Conservation (phyloP, 441 rosid species). For the Pelargonium myrrhifolium region DNA sequence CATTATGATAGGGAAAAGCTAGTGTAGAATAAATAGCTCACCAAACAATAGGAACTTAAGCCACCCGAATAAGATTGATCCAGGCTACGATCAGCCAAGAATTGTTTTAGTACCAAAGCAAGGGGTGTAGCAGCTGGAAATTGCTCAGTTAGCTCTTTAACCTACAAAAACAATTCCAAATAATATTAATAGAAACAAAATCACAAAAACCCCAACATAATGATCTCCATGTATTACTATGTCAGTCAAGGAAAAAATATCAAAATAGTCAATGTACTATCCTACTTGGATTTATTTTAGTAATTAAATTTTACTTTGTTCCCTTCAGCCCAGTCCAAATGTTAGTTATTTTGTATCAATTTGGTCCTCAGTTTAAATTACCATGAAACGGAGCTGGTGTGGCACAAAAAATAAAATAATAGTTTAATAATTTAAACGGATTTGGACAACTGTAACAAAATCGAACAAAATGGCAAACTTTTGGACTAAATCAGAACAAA, state of each 20-base stretch:
- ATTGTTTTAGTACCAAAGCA: constrained; percentile 94
- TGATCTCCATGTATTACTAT: neutral
- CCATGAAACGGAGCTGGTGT: too few relatives aligned
- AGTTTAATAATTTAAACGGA: neutral
- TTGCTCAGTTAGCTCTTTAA: constrained; percentile 79
- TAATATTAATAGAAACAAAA: constrained; percentile 5
- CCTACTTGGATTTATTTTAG: too few relatives aligned
- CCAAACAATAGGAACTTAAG: constrained; percentile 97
- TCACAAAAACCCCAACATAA: constrained; percentile 12
- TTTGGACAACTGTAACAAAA: too few relatives aligned
- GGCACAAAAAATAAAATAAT: constrained; percentile 9
- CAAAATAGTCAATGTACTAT: too few relatives aligned
- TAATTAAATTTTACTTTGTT: too few relatives aligned
- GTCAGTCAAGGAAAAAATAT: too few relatives aligned
- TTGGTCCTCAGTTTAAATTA: too few relatives aligned
- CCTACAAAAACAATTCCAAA: constrained; percentile 42
- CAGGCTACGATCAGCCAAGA: constrained; percentile 97
- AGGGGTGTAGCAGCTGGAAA: constrained; percentile 95
- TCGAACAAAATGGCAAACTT: too few relatives aligned
- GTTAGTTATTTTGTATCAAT: too few relatives aligned
- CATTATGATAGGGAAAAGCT: neutral
- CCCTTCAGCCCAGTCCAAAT: too few relatives aligned
- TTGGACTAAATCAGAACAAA: too few relatives aligned
- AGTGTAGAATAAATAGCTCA: constrained; percentile 26
- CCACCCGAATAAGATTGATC: constrained; percentile 99